Conservation (phyloP, 2,329 filamentous ascomycete species). For the Pestalotiopsis sp. region DNA sequence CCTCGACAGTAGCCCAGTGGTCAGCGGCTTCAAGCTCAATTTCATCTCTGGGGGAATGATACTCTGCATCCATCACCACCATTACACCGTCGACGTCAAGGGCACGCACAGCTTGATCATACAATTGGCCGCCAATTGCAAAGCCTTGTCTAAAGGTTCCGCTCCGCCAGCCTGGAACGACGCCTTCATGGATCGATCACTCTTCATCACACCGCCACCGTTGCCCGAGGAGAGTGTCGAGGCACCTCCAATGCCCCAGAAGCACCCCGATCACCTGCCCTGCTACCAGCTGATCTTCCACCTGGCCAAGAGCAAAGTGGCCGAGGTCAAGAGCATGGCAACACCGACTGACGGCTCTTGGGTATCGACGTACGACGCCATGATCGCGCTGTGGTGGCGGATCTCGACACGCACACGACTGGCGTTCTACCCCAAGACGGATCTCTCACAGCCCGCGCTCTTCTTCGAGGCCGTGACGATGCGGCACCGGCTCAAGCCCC, state of each 20-base stretch:
- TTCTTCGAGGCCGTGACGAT: conserved; percentile 4
- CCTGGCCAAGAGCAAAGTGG: conserved; percentile 8
- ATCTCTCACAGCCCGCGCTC: neutral
- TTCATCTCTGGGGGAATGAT: neutral
- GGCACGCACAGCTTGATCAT: neutral
- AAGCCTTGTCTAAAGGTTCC: neutral
- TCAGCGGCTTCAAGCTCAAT: neutral
- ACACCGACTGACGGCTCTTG: neutral
- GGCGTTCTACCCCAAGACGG: neutral
- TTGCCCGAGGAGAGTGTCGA: neutral
- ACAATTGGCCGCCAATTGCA: conserved; percentile 5
- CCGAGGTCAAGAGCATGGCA: neutral
- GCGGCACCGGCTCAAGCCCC: neutral
- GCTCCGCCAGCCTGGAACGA: neutral
- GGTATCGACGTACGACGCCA: conserved; percentile 10
- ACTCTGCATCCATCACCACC: neutral
- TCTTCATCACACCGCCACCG: neutral
- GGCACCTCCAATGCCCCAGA: neutral
- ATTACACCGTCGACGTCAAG: neutral
- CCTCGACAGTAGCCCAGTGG: neutral
- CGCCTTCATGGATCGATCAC: neutral
- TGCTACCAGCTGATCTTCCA: neutral
- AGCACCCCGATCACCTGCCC: neutral
- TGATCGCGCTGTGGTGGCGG: neutral
- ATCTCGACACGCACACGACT: neutral